These are phyloP conservation scores for Kuraishia molischiana DNA, from an alignment of 805 yeast genomes.

Conservation along the genomic window DNA sequence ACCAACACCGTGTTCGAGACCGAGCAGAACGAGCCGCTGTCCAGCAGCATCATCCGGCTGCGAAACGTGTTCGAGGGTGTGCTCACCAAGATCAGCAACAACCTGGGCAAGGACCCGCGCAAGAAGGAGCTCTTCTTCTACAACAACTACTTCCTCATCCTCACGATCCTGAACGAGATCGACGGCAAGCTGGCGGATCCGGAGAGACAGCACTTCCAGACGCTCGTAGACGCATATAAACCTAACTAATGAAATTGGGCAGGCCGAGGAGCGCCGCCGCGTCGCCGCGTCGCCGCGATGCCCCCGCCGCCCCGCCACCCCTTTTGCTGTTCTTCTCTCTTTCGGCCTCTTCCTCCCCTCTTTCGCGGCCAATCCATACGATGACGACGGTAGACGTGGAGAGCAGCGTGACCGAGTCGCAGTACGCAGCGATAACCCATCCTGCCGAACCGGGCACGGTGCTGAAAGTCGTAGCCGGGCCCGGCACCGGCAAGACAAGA, in stretches of 20 bases:
- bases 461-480: slow-evolving; percentile 53
- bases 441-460: slow-evolving; percentile 29
- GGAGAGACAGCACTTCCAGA: slow-evolving; percentile 33
- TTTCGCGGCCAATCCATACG: too few relatives aligned
- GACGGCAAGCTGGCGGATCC: slow-evolving; percentile 30
- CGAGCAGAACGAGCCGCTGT: slow-evolving; percentile 57
- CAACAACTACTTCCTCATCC: slow-evolving; percentile 57
- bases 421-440: slow-evolving; percentile 31
- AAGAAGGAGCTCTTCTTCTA: slow-evolving; percentile 61
- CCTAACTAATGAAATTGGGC: neutral
- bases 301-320: too few relatives aligned
- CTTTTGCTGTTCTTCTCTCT: too few relatives aligned
- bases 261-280: neutral
- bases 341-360: too few relatives aligned
- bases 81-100: slow-evolving; percentile 57
- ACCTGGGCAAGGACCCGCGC: slow-evolving; percentile 23
- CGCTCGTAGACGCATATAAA: slow-evolving; percentile 32
- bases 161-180: slow-evolving; percentile 38
- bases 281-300: neutral
- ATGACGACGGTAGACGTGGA: slow-evolving; percentile 8
- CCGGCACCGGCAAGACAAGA: slow-evolving; percentile 66
- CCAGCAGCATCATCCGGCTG: slow-evolving; percentile 56
- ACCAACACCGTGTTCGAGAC: slow-evolving; percentile 18
- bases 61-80: slow-evolving; percentile 74
- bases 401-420: slow-evolving; percentile 30